Evolutionary conservation across 1,139 yeast species (phyloP).

Genomic region (Suhomyces guaymorum): DNA sequence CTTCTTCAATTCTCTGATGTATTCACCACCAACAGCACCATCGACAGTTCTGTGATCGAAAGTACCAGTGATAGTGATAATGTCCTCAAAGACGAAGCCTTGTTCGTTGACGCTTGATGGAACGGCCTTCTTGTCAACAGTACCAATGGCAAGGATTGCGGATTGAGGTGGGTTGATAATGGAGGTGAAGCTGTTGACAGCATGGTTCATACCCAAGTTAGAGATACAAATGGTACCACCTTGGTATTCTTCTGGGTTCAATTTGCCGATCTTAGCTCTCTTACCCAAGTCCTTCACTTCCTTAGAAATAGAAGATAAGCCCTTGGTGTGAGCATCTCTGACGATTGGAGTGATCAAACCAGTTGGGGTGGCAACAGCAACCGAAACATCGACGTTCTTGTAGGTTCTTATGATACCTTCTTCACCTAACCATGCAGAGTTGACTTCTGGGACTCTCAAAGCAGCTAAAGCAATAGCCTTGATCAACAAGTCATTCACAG

Average conservation of each 20-base stretch:
- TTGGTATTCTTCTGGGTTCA: slow-evolving; percentile 94
- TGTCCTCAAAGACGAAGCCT: slow-evolving; percentile 90
- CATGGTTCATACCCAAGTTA: slow-evolving; percentile 97
- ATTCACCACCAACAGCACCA: slow-evolving; percentile 98
- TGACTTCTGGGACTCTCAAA: slow-evolving; percentile 87
- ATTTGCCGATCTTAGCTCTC: slow-evolving; percentile 93
- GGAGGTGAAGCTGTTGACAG: slow-evolving; percentile 89
- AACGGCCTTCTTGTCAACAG: slow-evolving; percentile 88
- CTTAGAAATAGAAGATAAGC: slow-evolving; percentile 75
- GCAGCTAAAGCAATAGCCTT: slow-evolving; percentile 94
- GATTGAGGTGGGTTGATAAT: slow-evolving; percentile 98
- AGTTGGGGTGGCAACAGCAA: slow-evolving; percentile 97
- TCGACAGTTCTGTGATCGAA: slow-evolving; percentile 97
- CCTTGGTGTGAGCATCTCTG: slow-evolving; percentile 82
- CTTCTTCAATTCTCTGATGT: slow-evolving; percentile 87
- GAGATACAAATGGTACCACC: slow-evolving; percentile 99
- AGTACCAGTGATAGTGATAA: slow-evolving; percentile 90
- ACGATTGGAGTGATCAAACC: slow-evolving; percentile 97
- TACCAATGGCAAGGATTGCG: slow-evolving; percentile 91
- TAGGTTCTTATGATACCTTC: slow-evolving; percentile 92
- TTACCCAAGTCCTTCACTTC: slow-evolving; percentile 92
- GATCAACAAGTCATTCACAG: slow-evolving; percentile 90
- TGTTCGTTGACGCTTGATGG: slow-evolving; percentile 89
- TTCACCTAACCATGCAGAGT: slow-evolving; percentile 89
- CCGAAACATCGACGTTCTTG: slow-evolving; percentile 91